Evolutionary conservation across 2,329 filamentous ascomycete genomes (phyloP), one percentile per base, ranked within the genome.

Genomic region (Trichoderma atroviride): DNA sequence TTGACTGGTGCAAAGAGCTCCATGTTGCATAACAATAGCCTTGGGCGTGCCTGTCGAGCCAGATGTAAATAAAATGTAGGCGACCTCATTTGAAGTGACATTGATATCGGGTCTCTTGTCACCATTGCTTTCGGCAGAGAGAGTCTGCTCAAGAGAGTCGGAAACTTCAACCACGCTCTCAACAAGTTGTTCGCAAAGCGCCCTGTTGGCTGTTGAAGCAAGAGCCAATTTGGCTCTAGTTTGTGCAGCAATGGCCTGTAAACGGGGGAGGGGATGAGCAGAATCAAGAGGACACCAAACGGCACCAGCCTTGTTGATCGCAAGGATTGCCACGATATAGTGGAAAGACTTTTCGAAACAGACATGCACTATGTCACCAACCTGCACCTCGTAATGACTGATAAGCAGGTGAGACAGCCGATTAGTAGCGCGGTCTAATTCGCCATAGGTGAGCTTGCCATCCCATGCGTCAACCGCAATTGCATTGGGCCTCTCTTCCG

Each of bases 381-480:
- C 10, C 5, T 55, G 33, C 14, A 70, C 58, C 5, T n/a, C 24
- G 50, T 55, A 37, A 2, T 40, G n/a, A 10, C 37, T 31, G 2
- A 70, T 37, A 24, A 74, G 70, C 7, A 70, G 66, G 3, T 68
- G 57, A 1, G 73, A 72, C 11, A 73, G 56, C 22, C 65, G 57
- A 53, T 69, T 71, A 1, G 72, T 29, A 14, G 62, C 53, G 31
- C 43, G 19, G n/a, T 73, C 58, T 7, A 75, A 59, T 24, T 75
- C 58, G 19, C 52, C 35, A 33, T 72, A 74, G 2, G 73, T 74
- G 37, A 74, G 57, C 4, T 63, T 35, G 19, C 68, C 70, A 53
- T 75, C 74, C 74, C 74, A 75, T 2, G 73, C 68, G 10, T 64
- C 27, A 6, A 75, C 61, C 27, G 71, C 71, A 29, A 40, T 53